These are phyloP conservation scores for Tubosaeta sp. DNA, from an alignment of 768 basidiomycete genomes.

Conservation along the genomic window DNA sequence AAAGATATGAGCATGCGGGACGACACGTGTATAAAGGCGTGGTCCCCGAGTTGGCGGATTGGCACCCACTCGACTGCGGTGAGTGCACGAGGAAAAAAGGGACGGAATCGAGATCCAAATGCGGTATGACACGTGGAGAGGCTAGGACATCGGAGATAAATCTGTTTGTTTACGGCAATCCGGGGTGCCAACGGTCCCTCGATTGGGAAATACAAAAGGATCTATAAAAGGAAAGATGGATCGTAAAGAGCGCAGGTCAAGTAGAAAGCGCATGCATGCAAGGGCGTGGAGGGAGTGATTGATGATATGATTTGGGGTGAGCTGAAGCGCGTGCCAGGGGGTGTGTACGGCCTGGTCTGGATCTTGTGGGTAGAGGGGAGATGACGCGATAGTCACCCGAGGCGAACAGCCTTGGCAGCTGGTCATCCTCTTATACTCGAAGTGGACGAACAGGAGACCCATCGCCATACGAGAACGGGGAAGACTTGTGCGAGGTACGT, in stretches of 20 bases:
- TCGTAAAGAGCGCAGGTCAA: neutral
- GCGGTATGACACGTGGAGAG: constrained; percentile 22
- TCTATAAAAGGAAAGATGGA: constrained; percentile 12
- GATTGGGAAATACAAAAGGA: constrained; percentile 16
- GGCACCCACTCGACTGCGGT: constrained; percentile 20
- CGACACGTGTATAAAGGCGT: constrained; percentile 21
- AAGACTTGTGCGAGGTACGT: constrained; percentile 13
- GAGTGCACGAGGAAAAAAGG: constrained; percentile 12
- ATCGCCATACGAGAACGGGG: constrained; percentile 7
- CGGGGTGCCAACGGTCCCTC: constrained; percentile 27
- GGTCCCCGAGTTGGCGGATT: constrained; percentile 10
- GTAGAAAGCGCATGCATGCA: constrained; percentile 10
- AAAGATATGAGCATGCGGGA: constrained; percentile 8
- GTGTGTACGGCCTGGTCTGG: constrained; percentile 17
- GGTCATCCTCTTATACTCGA: constrained; percentile 17
- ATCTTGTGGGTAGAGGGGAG: constrained; percentile 26
- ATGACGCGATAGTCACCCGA: constrained; percentile 5
- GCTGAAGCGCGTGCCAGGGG: constrained; percentile 6
- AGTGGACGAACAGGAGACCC: neutral
- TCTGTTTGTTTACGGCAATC: constrained; percentile 26
- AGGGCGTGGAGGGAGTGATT: constrained; percentile 22
- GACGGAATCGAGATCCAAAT: constrained; percentile 18
- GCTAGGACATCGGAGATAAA: constrained; percentile 24
- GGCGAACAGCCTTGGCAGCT: constrained; percentile 19
- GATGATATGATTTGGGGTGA: constrained; percentile 21